Evolutionary conservation across 2,329 filamentous ascomycete genomes (phyloP).

Genomic region (Penicillium crustosum): DNA sequence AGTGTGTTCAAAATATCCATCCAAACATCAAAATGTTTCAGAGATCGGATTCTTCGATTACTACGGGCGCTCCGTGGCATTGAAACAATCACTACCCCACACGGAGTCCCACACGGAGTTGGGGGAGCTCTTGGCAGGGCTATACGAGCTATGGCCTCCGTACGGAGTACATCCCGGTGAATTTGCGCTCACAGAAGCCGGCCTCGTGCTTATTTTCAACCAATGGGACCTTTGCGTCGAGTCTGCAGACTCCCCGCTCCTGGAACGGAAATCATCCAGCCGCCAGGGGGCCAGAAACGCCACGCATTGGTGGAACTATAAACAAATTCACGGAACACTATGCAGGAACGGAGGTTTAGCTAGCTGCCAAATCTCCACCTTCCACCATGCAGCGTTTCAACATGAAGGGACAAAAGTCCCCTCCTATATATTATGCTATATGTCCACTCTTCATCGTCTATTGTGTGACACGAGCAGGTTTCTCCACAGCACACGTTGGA

Average conservation of each 20-base stretch:
- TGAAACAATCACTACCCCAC: conserved; percentile 14
- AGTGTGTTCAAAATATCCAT: not conserved
- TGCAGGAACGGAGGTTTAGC: conserved; percentile 1
- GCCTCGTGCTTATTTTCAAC: not conserved
- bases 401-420: not conserved
- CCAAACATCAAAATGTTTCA: not conserved
- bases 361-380: conserved; percentile 14
- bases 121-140: conserved; percentile 12
- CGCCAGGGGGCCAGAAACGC: not conserved
- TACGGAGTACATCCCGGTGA: not conserved
- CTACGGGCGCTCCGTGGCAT: not conserved
- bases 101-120: conserved; percentile 14
- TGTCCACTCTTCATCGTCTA: not conserved
- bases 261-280: not conserved
- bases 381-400: conserved; percentile 12
- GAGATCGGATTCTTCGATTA: not conserved
- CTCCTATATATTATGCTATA: not conserved
- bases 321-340: not conserved
- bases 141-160: too few relatives aligned
- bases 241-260: conserved; percentile 1
- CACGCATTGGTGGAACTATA: conserved; percentile 19
- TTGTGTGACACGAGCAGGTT: not conserved
- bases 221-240: not conserved
- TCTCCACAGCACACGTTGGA: not conserved
- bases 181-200: not conserved